These are phyloP conservation scores for Centella asiatica DNA, from an alignment of 129 eudicot genomes.

Conservation along the genomic window DNA sequence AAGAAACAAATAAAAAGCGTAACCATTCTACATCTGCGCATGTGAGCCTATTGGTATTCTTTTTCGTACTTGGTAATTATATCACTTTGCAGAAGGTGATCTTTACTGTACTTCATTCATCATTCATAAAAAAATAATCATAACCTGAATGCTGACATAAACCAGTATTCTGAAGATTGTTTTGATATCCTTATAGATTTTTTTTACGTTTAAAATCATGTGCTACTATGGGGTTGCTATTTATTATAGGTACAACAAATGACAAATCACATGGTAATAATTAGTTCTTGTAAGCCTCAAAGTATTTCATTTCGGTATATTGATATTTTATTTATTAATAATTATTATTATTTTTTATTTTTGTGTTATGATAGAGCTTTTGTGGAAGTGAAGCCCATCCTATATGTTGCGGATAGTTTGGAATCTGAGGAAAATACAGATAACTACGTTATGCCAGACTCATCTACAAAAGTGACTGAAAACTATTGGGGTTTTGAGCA, in stretches of 20 bases:
- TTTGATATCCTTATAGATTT: too few species aligned
- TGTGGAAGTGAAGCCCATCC: conserved; percentile 84
- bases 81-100: background rate
- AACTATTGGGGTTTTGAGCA: conserved; percentile 48
- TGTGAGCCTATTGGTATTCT: background rate
- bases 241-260: background rate
- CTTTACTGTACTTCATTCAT: background rate
- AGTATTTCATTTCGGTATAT: background rate
- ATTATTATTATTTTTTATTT: background rate
- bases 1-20: conserved; percentile 64
- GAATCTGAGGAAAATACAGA: conserved; percentile 31
- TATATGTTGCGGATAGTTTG: conserved; percentile 39
- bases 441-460: conserved; percentile 16
- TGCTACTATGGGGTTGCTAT: background rate
- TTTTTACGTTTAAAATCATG: too few species aligned
- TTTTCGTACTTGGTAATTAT: background rate
- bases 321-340: too few species aligned
- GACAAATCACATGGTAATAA: background rate
- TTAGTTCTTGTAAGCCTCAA: background rate
- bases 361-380: conserved; percentile 54
- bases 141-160: background rate
- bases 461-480: conserved; percentile 15
- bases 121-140: background rate
- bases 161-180: too few species aligned
- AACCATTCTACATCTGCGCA: background rate